A percentile compares a stretch with the other conserved stretches of the same genome.
Conservation (phyloP, 2,329 filamentous ascomycete genomes). For the Penicillium sp. region DNA sequence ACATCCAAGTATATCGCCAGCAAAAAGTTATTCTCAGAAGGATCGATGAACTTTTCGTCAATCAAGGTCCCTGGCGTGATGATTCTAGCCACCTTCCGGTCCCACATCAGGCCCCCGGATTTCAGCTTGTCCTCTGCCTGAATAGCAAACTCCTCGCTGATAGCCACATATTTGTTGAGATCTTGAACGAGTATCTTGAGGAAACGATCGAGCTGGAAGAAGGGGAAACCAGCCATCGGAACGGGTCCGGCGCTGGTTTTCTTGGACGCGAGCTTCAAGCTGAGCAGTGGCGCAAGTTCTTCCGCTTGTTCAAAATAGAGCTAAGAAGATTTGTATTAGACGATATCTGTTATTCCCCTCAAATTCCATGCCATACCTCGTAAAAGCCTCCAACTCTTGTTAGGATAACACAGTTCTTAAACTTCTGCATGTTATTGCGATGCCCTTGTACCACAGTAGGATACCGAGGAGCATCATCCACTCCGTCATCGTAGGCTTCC, state of each 20-base stretch:
- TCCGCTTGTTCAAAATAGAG: constrained; percentile 96
- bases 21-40: constrained; percentile 90
- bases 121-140: constrained; percentile 72
- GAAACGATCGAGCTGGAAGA: constrained; percentile 89
- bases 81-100: constrained; percentile 82
- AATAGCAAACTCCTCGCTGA: constrained; percentile 90
- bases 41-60: constrained; percentile 96
- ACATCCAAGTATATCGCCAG: constrained; percentile 73
- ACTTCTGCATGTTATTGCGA: constrained; percentile 85
- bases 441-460: constrained; percentile 90
- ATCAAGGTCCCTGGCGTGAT: constrained; percentile 95
- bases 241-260: constrained; percentile 80
- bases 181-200: constrained; percentile 93
- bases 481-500: constrained; percentile 49
- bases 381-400: constrained; percentile 96
- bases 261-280: constrained; percentile 82
- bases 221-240: constrained; percentile 93
- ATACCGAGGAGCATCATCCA: constrained; percentile 65
- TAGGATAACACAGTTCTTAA: constrained; percentile 86
- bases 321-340: constrained; percentile 37
- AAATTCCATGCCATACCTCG: constrained; percentile 60
- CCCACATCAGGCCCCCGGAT: constrained; percentile 79
- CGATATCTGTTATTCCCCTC: too few relatives aligned
- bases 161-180: constrained; percentile 85
- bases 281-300: constrained; percentile 82